Evolutionary conservation across 2,329 filamentous ascomycete genomes (phyloP).

Genomic region (Aspergillus eucalypticola): DNA sequence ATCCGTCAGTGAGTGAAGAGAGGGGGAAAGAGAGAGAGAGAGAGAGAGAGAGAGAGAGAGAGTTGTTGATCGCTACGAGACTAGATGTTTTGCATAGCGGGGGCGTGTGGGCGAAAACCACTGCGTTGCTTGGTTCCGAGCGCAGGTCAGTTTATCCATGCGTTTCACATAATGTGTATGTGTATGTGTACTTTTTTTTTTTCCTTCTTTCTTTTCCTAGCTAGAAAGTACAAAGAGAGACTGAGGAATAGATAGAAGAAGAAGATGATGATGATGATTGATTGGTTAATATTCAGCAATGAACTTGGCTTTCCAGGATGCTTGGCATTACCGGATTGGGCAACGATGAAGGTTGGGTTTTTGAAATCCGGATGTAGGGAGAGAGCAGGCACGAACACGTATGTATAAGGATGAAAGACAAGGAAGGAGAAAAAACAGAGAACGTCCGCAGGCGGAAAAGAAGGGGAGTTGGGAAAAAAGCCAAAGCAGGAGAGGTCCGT

Average conservation of each 20-base stretch:
- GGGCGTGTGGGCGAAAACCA: constrained; percentile 13
- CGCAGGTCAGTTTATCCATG: background rate
- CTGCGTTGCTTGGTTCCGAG: background rate
- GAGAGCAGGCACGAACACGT: background rate
- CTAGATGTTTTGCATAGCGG: constrained; percentile 2
- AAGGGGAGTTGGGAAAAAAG: background rate
- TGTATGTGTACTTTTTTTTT: background rate
- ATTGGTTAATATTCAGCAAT: too few species aligned
- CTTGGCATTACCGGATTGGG: constrained; percentile 1
- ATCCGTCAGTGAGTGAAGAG: constrained; percentile 1
- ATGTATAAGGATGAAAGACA: background rate
- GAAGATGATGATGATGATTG: too few species aligned
- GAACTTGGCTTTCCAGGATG: background rate
- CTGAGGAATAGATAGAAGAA: background rate
- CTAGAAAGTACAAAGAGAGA: background rate
- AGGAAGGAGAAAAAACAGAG: too few species aligned
- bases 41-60: background rate
- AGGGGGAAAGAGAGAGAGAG: background rate
- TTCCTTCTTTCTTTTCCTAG: too few species aligned
- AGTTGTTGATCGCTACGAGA: background rate
- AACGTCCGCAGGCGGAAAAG: background rate
- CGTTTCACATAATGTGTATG: too few species aligned
- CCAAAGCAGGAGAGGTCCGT: background rate
- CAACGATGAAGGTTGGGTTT: background rate
- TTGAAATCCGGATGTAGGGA: too few species aligned